Conservation (phyloP, 768 basidiomycete genomes). For the Xerocomellus dryophilus region DNA sequence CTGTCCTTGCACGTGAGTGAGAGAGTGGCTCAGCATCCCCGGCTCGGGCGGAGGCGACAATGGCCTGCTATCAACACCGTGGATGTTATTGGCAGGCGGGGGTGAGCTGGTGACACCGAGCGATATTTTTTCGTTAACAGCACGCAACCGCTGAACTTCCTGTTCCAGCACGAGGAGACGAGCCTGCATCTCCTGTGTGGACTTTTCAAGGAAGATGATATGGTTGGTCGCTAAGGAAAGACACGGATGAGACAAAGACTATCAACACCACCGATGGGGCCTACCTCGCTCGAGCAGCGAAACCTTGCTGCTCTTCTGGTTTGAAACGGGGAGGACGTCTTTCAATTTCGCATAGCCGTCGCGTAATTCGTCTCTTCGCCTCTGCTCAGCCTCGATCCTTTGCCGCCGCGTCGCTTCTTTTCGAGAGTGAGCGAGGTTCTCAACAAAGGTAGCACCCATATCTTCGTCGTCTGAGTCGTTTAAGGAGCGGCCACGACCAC, state of each 20-base stretch:
- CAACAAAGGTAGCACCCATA: constrained; percentile 65
- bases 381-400: constrained; percentile 87
- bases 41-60: constrained; percentile 65
- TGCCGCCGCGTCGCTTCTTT: constrained; percentile 84
- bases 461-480: constrained; percentile 77
- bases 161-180: constrained; percentile 64
- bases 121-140: constrained; percentile 81
- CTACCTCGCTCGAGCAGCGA: constrained; percentile 83
- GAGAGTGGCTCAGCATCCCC: constrained; percentile 44
- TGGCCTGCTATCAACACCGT: constrained; percentile 45
- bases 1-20: constrained; percentile 57
- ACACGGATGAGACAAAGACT: constrained; percentile 10
- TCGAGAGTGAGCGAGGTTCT: constrained; percentile 71
- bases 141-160: constrained; percentile 67
- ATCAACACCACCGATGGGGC: constrained; percentile 20
- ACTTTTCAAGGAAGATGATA: constrained; percentile 68
- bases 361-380: constrained; percentile 82
- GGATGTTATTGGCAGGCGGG: constrained; percentile 47
- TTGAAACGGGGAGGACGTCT: constrained; percentile 81
- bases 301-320: constrained; percentile 90
- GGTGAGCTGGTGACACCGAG: constrained; percentile 57
- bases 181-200: constrained; percentile 67
- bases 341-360: constrained; percentile 88
- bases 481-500: constrained; percentile 61
- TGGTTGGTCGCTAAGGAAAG: constrained; percentile 65